A percentile compares a stretch with the other conserved stretches of the same genome.
Evolutionary conservation across 208 protist genomes (phyloP).

Genomic region (Novymonas esmeraldas): DNA sequence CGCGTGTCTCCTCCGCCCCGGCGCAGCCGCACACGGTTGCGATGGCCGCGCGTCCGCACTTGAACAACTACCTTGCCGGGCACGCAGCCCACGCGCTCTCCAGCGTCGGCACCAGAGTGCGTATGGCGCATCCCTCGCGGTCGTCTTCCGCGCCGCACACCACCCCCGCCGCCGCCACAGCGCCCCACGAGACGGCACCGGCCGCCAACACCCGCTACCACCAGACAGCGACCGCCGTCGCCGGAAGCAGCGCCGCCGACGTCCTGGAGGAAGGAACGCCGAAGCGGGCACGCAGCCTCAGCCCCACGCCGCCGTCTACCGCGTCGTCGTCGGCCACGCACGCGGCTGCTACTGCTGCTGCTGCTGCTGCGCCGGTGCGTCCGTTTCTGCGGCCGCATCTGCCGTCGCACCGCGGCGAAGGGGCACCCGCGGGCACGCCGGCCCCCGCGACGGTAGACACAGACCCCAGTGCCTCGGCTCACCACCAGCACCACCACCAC

Average conservation of each 20-base stretch:
- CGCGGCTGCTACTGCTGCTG: neutral
- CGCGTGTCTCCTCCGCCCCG: neutral
- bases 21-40: neutral
- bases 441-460: neutral
- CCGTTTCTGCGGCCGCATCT: slow-evolving; percentile 11
- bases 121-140: neutral
- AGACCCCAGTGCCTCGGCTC: neutral
- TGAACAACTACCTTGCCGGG: slow-evolving; percentile 31
- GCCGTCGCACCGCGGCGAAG: neutral
- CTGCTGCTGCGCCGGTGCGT: neutral
- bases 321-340: neutral
- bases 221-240: neutral
- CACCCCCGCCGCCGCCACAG: too few species aligned
- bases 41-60: slow-evolving; percentile 1
- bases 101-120: neutral
- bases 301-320: neutral
- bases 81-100: slow-evolving; percentile 1
- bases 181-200: too few species aligned
- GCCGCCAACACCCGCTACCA: too few species aligned
- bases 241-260: neutral
- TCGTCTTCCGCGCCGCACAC: slow-evolving; percentile 1
- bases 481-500: neutral
- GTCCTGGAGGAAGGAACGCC: neutral
- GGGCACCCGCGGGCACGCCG: neutral
- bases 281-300: neutral